Conservation (phyloP, 208 protist genomes). For the Acanthamoeba divionensis region DNA sequence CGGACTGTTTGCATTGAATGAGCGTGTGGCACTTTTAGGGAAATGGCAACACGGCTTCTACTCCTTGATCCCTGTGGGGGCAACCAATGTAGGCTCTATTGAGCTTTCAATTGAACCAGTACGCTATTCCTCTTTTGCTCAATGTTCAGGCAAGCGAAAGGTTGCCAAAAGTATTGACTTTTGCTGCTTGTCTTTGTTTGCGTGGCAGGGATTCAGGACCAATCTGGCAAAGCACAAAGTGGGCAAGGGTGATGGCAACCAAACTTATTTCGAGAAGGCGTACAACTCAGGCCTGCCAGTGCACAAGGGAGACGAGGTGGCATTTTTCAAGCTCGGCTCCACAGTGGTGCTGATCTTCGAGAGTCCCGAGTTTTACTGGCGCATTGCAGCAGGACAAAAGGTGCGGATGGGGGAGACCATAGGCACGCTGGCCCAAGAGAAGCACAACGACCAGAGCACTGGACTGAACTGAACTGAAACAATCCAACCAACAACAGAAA, state of each 20-base stretch:
- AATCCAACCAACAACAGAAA: too few relatives aligned
- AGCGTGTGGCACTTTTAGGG: constrained; percentile 63
- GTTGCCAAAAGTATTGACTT: background rate
- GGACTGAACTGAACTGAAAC: too few relatives aligned
- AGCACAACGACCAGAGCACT: too few relatives aligned
- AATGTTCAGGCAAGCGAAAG: background rate
- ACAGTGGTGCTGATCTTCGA: constrained; percentile 82
- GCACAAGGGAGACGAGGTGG: background rate
- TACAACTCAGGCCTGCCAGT: background rate
- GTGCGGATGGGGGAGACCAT: background rate
- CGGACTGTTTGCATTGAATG: constrained; percentile 72
- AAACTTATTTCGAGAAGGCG: background rate
- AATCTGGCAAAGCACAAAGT: constrained; percentile 21
- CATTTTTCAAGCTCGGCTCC: constrained; percentile 77
- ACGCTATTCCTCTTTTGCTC: background rate
- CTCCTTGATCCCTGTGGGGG: constrained; percentile 74
- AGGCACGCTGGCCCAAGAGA: too few relatives aligned
- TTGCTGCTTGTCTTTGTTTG: too few relatives aligned
- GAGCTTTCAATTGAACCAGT: constrained; percentile 68
- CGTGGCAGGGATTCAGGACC: background rate
- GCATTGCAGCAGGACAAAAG: constrained; percentile 13
- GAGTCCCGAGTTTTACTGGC: constrained; percentile 30
- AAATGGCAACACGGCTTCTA: constrained; percentile 68
- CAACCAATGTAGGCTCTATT: constrained; percentile 78
- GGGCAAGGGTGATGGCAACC: background rate